Base-by-base conservation (phyloP, 148 eudicot species). In the Cornus suecica region DNA sequence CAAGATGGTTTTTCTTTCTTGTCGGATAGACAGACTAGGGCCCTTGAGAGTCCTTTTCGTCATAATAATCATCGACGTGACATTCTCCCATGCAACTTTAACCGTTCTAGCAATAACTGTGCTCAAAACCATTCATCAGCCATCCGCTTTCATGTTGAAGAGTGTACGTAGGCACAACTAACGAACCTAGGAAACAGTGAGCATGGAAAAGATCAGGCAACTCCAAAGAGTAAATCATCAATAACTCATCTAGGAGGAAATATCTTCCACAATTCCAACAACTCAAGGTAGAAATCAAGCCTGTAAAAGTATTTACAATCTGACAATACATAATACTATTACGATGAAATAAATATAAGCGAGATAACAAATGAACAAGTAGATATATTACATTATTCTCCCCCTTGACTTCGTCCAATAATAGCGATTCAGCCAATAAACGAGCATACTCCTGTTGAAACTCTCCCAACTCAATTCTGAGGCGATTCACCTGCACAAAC, bases 401-500 rank as follows among this genome's bases (percentile, higher is more conserved):
- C 20, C 58, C 61, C 71, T 78, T 81, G 30, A 27, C 74, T 70
- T 32, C 52, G 28, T 77, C 74, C 78, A 73, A 70, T n/a, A 62
- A 28, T 41, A 56, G 74, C 30, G 66, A 20, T 79, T 83, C 82
- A 72, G 61, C 64, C 60, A 76, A 74, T 70, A 83, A 28, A 31
- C 68, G 74, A 51, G 71, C 64, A 68, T 76, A 76, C 73, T 71
- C 77, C 10, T 27, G n/a, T 45, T 79, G 77, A 27, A 54, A 67
- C 22, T 73, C 79, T 73, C 68, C 65, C 37, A 83, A 24, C 69
- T 79, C 85, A 5, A 13, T 79, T 64, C 41, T 73, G 41, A 83
- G 85, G 64, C 30, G 71, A 10, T 1, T 65, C 64, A 75, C 82
- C 85, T 83, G 82, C 68, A 45, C 66, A 70, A 69, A 34, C 8